Evolutionary conservation across 1,139 yeast genomes (phyloP), one percentile per base, ranked within the genome.

Genomic region (Yamadazyma triangularis): DNA sequence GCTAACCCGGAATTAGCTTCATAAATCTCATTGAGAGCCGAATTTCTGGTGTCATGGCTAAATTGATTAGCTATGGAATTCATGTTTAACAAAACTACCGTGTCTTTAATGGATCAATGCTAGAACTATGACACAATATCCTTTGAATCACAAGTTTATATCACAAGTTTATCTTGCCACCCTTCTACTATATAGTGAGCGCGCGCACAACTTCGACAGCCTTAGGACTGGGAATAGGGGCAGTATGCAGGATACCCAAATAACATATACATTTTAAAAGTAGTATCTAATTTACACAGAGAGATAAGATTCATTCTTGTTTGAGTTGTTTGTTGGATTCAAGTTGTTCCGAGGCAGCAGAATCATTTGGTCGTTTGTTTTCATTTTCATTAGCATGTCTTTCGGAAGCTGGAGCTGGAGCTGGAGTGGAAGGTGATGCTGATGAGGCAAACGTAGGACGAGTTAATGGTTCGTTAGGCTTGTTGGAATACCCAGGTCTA

Each of bases 61-160:
- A 50, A 68, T 46, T 58, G 61, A 39, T 54, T 59, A 30, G 71
- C 63, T 40, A 68, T 61, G 28, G 64, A 44, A 50, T 68, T 67
- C 74, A 68, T 68, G 16, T 22, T 38, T 11, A 18, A 18, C 9
- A 7, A 18, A 7, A 18, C 9, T 18, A 9, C 20, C 20, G n/a
- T n/a, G n/a, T n/a, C n/a, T n/a, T n/a, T n/a, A n/a, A n/a, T n/a
- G n/a, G n/a, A n/a, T n/a, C n/a, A n/a, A n/a, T n/a, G n/a, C n/a
- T n/a, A n/a, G n/a, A n/a, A n/a, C n/a, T n/a, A n/a, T n/a, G n/a
- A n/a, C n/a, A n/a, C n/a, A n/a, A n/a, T n/a, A n/a, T n/a, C n/a
- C n/a, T n/a, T n/a, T n/a, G n/a, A n/a, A n/a, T n/a, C n/a, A n/a
- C n/a, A n/a, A n/a, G n/a, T n/a, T n/a, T n/a, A n/a, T n/a, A n/a